Conservation (phyloP, 78 protist genomes). For the Neovahlkampfia damariscottae region DNA sequence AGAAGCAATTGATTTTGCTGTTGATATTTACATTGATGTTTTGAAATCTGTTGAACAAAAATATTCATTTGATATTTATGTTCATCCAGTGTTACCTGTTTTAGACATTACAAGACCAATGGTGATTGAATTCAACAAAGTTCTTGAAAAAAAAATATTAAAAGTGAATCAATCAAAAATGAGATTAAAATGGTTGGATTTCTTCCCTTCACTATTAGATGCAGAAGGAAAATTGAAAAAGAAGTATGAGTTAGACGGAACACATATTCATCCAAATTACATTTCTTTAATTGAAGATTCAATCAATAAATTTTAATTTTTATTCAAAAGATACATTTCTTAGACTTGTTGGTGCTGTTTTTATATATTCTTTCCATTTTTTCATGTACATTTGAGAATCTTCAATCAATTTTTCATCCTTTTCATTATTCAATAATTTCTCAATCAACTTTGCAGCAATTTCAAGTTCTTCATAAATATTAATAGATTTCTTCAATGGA, state of each 20-base stretch:
- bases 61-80: slow-evolving; percentile 11
- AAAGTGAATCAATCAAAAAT: background rate
- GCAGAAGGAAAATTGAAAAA: slow-evolving; percentile 30
- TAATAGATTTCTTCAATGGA: too few relatives aligned
- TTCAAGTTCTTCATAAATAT: too few relatives aligned
- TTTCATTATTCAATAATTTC: too few relatives aligned
- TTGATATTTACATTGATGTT: slow-evolving; percentile 47
- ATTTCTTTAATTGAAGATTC: background rate
- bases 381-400: too few relatives aligned
- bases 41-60: slow-evolving; percentile 20
- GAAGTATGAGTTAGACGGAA: slow-evolving; percentile 55
- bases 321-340: too few relatives aligned
- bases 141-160: slow-evolving; percentile 5
- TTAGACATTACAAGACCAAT: slow-evolving; percentile 55
- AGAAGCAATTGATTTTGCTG: slow-evolving; percentile 41
- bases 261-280: slow-evolving; percentile 38
- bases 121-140: slow-evolving; percentile 1
- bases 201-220: slow-evolving; percentile 26
- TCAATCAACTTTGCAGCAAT: too few relatives aligned
- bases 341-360: too few relatives aligned
- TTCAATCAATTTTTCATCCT: too few relatives aligned
- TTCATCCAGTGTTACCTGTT: slow-evolving; percentile 81
- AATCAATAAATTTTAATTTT: slow-evolving; percentile 1
- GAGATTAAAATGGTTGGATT: slow-evolving; percentile 49
- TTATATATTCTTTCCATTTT: too few relatives aligned